A percentile compares a stretch with the other conserved stretches of the same genome.
Conservation (phyloP, 805 yeast genomes). For the Lipomyces orientalis region DNA sequence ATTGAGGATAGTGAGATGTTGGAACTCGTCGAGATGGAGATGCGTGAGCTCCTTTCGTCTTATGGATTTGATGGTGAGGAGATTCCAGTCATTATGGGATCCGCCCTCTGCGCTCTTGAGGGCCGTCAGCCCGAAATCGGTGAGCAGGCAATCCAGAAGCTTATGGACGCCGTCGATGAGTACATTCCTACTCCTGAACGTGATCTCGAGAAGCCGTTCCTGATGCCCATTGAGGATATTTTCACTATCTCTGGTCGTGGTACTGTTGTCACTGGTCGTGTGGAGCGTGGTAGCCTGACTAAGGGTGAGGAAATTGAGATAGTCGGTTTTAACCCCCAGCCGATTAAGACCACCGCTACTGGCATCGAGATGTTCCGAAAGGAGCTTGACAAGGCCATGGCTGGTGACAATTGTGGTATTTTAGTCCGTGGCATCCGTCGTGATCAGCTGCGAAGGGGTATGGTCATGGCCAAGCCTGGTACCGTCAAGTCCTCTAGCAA, state of each 20-base stretch:
- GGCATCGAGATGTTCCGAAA: constrained; percentile 99
- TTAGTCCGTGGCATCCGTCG: constrained; percentile 97
- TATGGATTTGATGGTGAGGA: constrained; percentile 99
- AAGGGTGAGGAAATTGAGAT: constrained; percentile 99
- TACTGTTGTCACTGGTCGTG: constrained; percentile 98
- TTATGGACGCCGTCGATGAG: constrained; percentile 91
- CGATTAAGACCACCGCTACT: constrained; percentile 91
- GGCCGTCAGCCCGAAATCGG: constrained; percentile 90
- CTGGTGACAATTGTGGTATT: constrained; percentile 99
- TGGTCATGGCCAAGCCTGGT: constrained; percentile 94
- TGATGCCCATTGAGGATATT: constrained; percentile 96
- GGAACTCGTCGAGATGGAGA: constrained; percentile 99
- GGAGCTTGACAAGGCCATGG: constrained; percentile 96
- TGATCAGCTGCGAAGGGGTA: constrained; percentile 96
- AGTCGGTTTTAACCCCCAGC: constrained; percentile 87
- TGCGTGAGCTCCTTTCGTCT: constrained; percentile 90
- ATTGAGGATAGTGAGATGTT: constrained; percentile 99
- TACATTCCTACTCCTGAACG: constrained; percentile 95
- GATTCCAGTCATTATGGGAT: constrained; percentile 97
- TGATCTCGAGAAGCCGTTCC: constrained; percentile 94
- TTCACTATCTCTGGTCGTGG: constrained; percentile 99
- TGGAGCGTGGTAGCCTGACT: constrained; percentile 95
- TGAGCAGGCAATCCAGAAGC: constrained; percentile 73
- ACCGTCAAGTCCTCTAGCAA: constrained; percentile 90
- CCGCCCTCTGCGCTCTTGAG: constrained; percentile 96